phyloP scores from a whole-genome alignment of 2,329 filamentous ascomycete species.

The Incumbomyces lentus region DNA sequence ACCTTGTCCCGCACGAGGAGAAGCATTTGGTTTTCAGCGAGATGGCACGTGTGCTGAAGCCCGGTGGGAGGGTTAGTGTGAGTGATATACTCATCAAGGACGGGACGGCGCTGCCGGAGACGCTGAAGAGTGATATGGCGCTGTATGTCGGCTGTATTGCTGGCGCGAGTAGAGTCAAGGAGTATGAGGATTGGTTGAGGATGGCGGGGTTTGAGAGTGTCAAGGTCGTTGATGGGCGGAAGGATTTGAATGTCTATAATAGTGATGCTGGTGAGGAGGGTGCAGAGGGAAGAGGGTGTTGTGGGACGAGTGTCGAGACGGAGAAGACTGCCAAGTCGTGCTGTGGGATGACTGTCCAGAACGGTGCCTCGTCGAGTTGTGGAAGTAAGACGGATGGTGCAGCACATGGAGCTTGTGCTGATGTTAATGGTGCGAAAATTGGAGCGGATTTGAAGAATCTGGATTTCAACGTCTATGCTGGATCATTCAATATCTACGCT shows the following conservation, averaged over 20 bases:
- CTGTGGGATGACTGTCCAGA: conserved; percentile 9
- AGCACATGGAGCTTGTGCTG: background rate
- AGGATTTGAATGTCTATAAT: conserved; percentile 28
- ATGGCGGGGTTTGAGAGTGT: conserved; percentile 43
- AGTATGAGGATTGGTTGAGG: conserved; percentile 44
- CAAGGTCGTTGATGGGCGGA: conserved; percentile 36
- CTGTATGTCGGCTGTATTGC: conserved; percentile 52
- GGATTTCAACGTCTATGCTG: conserved; percentile 44
- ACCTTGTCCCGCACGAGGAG: conserved; percentile 44
- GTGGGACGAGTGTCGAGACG: conserved; percentile 8
- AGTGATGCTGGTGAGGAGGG: conserved; percentile 1
- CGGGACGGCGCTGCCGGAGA: conserved; percentile 35
- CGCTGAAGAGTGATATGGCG: conserved; percentile 40
- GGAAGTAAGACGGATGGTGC: background rate
- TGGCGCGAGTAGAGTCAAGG: conserved; percentile 42
- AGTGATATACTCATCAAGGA: conserved; percentile 44
- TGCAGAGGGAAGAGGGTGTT: conserved; percentile 16
- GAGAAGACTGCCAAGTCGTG: conserved; percentile 14
- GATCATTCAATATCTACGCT: conserved; percentile 43
- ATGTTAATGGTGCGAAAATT: background rate
- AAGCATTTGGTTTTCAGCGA: conserved; percentile 48
- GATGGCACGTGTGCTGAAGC: conserved; percentile 48
- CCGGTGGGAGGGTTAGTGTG: conserved; percentile 48
- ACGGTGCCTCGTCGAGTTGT: conserved; percentile 6
- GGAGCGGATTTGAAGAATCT: conserved; percentile 19